Evolutionary conservation across 441 rosid species (phyloP).

Genomic region (Croton setiger): DNA sequence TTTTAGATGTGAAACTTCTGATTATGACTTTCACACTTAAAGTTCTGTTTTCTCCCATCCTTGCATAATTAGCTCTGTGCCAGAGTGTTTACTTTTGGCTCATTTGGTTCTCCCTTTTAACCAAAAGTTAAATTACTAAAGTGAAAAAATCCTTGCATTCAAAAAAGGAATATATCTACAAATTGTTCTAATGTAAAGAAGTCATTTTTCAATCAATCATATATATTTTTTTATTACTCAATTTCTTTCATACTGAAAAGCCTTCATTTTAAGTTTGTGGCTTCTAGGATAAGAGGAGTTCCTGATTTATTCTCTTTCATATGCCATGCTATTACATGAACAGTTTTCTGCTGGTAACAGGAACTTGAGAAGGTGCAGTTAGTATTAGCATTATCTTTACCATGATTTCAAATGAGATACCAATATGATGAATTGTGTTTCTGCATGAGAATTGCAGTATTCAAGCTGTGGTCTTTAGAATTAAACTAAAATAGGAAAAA

Average conservation of each 20-base stretch:
- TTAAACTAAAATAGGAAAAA: slow-evolving; percentile 1
- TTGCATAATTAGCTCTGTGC: neutral
- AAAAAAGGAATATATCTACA: neutral
- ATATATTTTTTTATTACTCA: neutral
- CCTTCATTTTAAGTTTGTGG: neutral
- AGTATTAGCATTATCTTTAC: neutral
- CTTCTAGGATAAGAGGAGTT: neutral
- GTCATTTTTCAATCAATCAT: neutral
- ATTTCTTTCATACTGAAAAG: neutral
- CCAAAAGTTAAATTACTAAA: neutral
- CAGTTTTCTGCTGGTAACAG: neutral
- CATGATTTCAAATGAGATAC: neutral
- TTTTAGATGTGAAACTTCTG: too few relatives aligned
- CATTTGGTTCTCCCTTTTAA: neutral
- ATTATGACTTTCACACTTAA: neutral
- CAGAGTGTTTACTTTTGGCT: neutral
- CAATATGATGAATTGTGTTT: neutral
- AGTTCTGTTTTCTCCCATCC: neutral
- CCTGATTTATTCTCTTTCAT: neutral
- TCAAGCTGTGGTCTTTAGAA: neutral
- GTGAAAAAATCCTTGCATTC: neutral
- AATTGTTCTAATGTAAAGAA: neutral
- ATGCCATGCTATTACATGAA: neutral
- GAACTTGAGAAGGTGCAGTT: neutral
- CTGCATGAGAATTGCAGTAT: neutral